Evolutionary conservation across 1,139 yeast species (phyloP), one percentile per base, ranked within the genome.

Genomic region (Torulaspora globosa): DNA sequence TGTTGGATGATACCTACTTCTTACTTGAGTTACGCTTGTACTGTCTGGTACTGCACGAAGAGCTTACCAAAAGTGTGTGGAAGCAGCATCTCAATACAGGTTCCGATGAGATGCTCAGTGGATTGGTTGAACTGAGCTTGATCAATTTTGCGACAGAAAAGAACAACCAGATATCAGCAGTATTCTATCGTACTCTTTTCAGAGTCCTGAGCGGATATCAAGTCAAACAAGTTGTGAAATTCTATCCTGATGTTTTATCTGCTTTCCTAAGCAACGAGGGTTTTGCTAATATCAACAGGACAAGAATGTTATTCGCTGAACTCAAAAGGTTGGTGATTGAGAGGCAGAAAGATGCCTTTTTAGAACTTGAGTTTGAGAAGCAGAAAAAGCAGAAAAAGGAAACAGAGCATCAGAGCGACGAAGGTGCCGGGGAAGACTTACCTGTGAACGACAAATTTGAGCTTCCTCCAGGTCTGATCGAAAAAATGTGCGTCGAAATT

Each of bases 351-450:
- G 79, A 78, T 23, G 66, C 75, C 38, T 83, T 81, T 3, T 73
- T 84, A 39, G 87, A 84, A 44, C 77, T 73, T 56, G 84, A 82
- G 48, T 68, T 84, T 47, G 63, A 65, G 44, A 60, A 76, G 63
- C 44, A 59, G 62, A 52, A 56, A 63, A 58, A 26, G 54, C 38
- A 46, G n/a, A 29, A 16, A 18, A 36, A 44, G 24, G 49, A 75
- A 7, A 54, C 63, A 0, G 63, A 64, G 28, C 57, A 65, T 3
- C 49, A 53, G 3, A 54, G 52, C 27, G 57, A 55, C 16, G 47
- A 51, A 7, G 50, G 50, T 18, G 48, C 55, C 4, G 58, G 46
- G 34, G 42, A 46, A 6, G 53, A 50, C 9, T 35, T 24, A 8
- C 15, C 21, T 1, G 51, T 51, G 11, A 49, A 49, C 15, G 54